Base-by-base conservation (phyloP, 2,329 filamentous ascomycete species). In the Phialophora tarda region DNA sequence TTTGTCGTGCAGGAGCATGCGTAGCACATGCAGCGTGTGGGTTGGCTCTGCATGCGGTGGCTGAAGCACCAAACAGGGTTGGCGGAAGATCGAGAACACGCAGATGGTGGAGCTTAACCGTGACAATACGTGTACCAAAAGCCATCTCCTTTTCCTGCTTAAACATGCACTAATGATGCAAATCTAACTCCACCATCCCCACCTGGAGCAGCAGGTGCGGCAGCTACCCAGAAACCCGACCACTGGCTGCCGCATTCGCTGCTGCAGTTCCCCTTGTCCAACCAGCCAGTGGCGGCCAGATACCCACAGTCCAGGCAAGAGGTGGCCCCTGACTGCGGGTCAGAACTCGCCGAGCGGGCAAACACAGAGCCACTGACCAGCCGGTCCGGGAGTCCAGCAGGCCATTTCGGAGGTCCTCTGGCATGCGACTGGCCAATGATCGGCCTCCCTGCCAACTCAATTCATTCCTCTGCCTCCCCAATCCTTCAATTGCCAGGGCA, bases 161-260 rank as follows among this genome's bases (percentile, higher is more conserved):
- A 57, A 56, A 26, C 30, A 28, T 4, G 51, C 51, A 28, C 63
- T 64, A 62, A 60, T 63, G 59, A 55, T 64, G 68, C 62, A 62
- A 65, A 63, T 63, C 59, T 21, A 11, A 34, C 59, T 63, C 68
- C 68, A 65, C 30, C 60, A 38, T 28, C 63, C 56, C 65, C 59
- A 60, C 44, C 56, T 50, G 56, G 32, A 50, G 59, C 63, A 51
- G 51, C 66, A 55, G 58, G 57, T 54, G 55, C 56, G 47, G 65
- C 60, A 60, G 56, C 64, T 41, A 28, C 59, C 62, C 54, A 48
- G 47, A 53, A 47, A 61, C 38, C 41, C 63, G 38, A 54, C 62
- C 47, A 48, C 26, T 59, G 57, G 47, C 44, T 48, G 57, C 44
- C 41, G 32, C 28, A 59, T 24, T 24, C 28, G 41, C 57, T 48